Conservation (phyloP, 495 filamentous ascomycete genomes). For the Pyrenula massariospora region DNA sequence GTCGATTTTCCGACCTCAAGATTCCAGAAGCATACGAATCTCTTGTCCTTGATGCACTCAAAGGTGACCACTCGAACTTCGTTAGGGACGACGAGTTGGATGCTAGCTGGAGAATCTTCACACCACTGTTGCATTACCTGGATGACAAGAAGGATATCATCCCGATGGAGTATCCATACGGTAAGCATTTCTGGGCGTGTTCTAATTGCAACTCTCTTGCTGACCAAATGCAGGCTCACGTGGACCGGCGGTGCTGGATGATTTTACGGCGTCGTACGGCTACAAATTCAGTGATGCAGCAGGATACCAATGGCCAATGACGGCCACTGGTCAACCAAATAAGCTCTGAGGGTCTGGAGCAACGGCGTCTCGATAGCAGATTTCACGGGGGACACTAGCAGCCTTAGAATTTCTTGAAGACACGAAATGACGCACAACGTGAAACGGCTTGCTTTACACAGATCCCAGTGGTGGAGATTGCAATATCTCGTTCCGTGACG, state of each 20-base stretch:
- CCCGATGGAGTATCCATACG: constrained; percentile 99
- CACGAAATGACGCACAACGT: no score
- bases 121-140: constrained; percentile 91
- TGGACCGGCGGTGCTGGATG: constrained; percentile 90
- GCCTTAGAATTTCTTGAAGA: no score
- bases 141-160: constrained; percentile 99
- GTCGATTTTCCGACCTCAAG: constrained; percentile 97
- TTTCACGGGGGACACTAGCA: no score
- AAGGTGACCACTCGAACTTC: constrained; percentile 99
- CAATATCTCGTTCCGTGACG: no score
- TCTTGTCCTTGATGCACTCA: constrained; percentile 91
- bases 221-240: constrained; percentile 59
- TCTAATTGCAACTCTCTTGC: background rate
- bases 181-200: constrained; percentile 37
- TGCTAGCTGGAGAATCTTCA: constrained; percentile 98
- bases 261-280: constrained; percentile 94
- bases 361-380: no score
- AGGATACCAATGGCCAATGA: constrained; percentile 88
- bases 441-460: no score
- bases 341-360: constrained; percentile 1
- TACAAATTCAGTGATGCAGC: constrained; percentile 98
- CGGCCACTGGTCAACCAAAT: constrained; percentile 46
- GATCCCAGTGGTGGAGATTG: no score
- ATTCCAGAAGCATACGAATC: constrained; percentile 99
- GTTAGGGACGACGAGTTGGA: constrained; percentile 98